Evolutionary conservation across 2,329 filamentous ascomycete genomes (phyloP), one percentile per base, ranked within the genome.

Genomic region (Monosporascus cannonballus): DNA sequence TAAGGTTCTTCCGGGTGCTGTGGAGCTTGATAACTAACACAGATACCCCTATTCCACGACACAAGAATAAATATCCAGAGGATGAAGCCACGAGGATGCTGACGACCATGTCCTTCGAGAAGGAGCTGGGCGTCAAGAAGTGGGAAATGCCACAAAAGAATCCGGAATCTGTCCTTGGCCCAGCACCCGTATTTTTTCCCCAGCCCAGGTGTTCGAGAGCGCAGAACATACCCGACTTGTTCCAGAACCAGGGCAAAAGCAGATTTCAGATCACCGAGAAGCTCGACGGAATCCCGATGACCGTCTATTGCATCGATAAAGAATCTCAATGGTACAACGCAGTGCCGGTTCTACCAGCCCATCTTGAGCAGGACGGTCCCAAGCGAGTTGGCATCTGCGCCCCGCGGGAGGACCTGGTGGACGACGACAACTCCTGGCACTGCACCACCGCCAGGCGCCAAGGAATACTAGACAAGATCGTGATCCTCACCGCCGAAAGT

Each of bases 221-320:
- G 0, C 66, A 69, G 52, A 63, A 69, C 52, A 46, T 64, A 2
- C 47, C 54, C 2, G 4, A 48, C 6, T 48, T 60, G 4, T 63
- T 68, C 47, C 11, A 46, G 6, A 11, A 47, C 0, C 36, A 51
- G 11, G 50, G 47, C 5, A 22, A 60, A 17, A 56, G 39, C 1
- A 24, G 54, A 1, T 68, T 62, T 50, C 63, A 68, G 46, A 54
- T 68, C 50, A 68, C 66, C 3, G 64, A 68, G 51, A 70, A 69
- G 55, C 59, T 69, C 3, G 67, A 70, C 50, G 67, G 67, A 2
- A 25, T 61, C 2, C 61, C 66, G 17, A 68, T 69, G 63, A 61
- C 60, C 1, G 54, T 68, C 27, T 70, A 69, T 51, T 49, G 53
- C 6, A 54, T 69, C 14, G 41, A 55, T 5, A 51, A 51, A 14